These are phyloP conservation scores for Trichoderma citrinoviride DNA, from an alignment of 2,329 filamentous ascomycete species.

Conservation along the genomic window DNA sequence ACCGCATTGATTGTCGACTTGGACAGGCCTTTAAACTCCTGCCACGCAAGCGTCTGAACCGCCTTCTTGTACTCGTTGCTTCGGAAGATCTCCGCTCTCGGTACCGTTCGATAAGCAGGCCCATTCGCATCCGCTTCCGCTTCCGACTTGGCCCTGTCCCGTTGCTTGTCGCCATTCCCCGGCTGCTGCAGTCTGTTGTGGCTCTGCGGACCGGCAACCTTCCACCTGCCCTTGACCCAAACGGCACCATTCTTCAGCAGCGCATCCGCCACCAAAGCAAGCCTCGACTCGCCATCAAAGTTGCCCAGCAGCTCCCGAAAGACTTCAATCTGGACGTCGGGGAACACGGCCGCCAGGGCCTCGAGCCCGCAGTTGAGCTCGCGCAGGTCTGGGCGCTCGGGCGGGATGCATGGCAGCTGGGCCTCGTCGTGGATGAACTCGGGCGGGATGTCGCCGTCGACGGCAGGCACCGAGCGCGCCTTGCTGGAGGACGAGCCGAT, in stretches of 20 bases:
- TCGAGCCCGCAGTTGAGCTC: slow-evolving; percentile 69
- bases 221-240: slow-evolving; percentile 69
- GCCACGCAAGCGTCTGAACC: slow-evolving; percentile 64
- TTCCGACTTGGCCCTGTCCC: slow-evolving; percentile 13
- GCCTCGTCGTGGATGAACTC: slow-evolving; percentile 56
- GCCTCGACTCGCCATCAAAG: slow-evolving; percentile 71
- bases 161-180: neutral
- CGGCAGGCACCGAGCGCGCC: slow-evolving; percentile 19
- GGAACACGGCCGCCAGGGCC: slow-evolving; percentile 69
- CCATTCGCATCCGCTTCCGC: slow-evolving; percentile 25
- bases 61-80: slow-evolving; percentile 65
- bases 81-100: slow-evolving; percentile 64
- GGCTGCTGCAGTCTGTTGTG: slow-evolving; percentile 20
- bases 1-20: slow-evolving; percentile 74
- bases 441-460: slow-evolving; percentile 32
- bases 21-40: slow-evolving; percentile 73
- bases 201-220: slow-evolving; percentile 41
- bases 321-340: slow-evolving; percentile 76
- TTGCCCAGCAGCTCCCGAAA: slow-evolving; percentile 76
- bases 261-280: slow-evolving; percentile 74
- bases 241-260: slow-evolving; percentile 68
- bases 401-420: slow-evolving; percentile 48
- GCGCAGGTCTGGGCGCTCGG: slow-evolving; percentile 60
- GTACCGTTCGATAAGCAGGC: slow-evolving; percentile 35
- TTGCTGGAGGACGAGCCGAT: slow-evolving; percentile 30